Percentiles rank a stretch among this genome's conserved stretches.
Conservation (phyloP, 495 filamentous ascomycete species). For the Rhypophila decipiens region DNA sequence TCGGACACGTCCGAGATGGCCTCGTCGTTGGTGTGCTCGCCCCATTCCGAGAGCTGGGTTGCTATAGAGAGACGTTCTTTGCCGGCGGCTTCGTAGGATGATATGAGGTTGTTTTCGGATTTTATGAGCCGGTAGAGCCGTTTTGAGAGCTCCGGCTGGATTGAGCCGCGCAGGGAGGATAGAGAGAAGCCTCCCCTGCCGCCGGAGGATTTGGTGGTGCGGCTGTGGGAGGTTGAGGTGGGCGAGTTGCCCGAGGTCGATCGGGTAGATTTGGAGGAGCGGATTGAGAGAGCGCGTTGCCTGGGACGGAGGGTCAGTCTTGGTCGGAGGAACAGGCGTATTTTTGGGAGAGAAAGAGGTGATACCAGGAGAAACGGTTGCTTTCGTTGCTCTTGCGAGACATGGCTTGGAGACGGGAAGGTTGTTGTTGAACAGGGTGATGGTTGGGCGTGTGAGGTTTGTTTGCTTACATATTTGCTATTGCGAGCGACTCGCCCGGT, state of each 20-base stretch:
- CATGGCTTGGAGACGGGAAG: too few species aligned
- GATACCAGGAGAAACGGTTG: conserved; percentile 21
- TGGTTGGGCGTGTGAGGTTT: not conserved
- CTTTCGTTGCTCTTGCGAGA: conserved; percentile 18
- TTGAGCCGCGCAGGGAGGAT: conserved; percentile 69
- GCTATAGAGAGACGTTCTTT: conserved; percentile 78
- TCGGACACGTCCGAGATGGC: conserved; percentile 82
- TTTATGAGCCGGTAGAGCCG: conserved; percentile 89
- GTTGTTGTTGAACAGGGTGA: too few species aligned
- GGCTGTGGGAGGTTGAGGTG: too few species aligned
- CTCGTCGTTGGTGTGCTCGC: conserved; percentile 80
- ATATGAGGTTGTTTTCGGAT: conserved; percentile 76
- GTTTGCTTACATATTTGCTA: not conserved
- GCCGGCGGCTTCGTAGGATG: conserved; percentile 73
- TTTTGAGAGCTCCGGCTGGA: conserved; percentile 77
- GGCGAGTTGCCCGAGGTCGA: too few species aligned
- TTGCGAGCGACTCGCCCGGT: too few species aligned
- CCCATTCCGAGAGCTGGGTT: conserved; percentile 93
- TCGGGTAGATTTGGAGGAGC: too few species aligned
- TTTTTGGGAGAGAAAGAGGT: not conserved
- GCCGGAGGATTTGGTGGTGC: too few species aligned
- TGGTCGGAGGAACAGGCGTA: not conserved
- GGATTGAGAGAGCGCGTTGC: conserved; percentile 52
- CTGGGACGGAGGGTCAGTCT: conserved; percentile 24
- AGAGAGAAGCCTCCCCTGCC: conserved; percentile 66